Conservation (phyloP, 2,329 filamentous ascomycete genomes). For the Bipolaris cookei region DNA sequence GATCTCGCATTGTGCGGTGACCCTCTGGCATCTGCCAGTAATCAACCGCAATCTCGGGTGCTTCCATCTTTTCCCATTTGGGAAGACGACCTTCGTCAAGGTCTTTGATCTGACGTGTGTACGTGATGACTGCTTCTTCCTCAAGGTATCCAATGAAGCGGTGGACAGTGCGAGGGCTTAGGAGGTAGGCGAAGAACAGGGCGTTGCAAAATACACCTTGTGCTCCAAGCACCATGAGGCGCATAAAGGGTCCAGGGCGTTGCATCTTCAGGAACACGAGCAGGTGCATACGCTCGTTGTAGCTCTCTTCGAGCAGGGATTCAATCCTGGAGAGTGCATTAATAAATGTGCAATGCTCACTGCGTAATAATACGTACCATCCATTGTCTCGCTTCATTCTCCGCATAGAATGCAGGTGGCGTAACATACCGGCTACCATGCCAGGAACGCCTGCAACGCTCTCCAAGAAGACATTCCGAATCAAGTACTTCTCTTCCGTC, state of each 20-base stretch:
- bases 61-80: slow-evolving; percentile 76
- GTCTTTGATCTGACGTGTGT: slow-evolving; percentile 86
- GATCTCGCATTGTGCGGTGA: slow-evolving; percentile 79
- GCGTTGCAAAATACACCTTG: slow-evolving; percentile 85
- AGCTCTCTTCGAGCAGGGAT: slow-evolving; percentile 85
- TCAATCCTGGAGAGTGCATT: slow-evolving; percentile 71
- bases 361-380: slow-evolving; percentile 59
- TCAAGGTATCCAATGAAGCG: slow-evolving; percentile 97
- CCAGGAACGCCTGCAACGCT: slow-evolving; percentile 93
- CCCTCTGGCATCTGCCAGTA: slow-evolving; percentile 97
- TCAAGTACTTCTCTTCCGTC: slow-evolving; percentile 87
- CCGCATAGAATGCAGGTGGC: slow-evolving; percentile 83
- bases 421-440: slow-evolving; percentile 94
- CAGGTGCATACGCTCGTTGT: slow-evolving; percentile 93
- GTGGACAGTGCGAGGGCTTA: slow-evolving; percentile 87
- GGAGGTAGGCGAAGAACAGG: slow-evolving; percentile 85
- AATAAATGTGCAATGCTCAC: slow-evolving; percentile 7
- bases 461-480: slow-evolving; percentile 91
- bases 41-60: slow-evolving; percentile 85
- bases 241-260: slow-evolving; percentile 87
- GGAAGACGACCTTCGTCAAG: slow-evolving; percentile 84
- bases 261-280: slow-evolving; percentile 92
- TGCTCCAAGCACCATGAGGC: slow-evolving; percentile 74
- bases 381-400: slow-evolving; percentile 92
- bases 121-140: slow-evolving; percentile 95